phyloP scores from a whole-genome alignment of 345 rosid species.

The Eucalyptus urophylla region DNA sequence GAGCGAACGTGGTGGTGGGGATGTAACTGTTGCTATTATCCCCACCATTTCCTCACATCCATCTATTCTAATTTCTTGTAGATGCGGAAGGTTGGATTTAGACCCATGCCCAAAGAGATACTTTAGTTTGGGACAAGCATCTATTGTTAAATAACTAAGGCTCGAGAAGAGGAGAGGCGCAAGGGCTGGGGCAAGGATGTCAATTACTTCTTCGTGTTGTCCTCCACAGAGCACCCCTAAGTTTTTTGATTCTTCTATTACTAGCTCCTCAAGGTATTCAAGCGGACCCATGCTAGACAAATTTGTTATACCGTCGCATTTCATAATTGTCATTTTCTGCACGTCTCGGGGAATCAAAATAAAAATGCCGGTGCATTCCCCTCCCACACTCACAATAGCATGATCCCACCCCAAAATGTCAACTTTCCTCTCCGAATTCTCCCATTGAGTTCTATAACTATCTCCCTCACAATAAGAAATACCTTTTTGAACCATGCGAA shows the following conservation, averaged over 20 bases:
- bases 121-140: fast-evolving
- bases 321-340: fast-evolving
- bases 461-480: too few relatives aligned
- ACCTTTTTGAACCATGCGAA: fast-evolving
- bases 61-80: fast-evolving
- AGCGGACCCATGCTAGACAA: background rate
- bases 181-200: background rate
- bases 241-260: fast-evolving
- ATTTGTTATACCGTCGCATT: background rate
- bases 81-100: too few relatives aligned
- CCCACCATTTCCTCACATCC: too few relatives aligned
- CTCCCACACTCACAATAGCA: background rate
- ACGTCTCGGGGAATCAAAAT: background rate
- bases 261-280: background rate
- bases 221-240: background rate
- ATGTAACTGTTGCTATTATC: too few relatives aligned
- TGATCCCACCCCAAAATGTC: fast-evolving
- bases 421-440: background rate
- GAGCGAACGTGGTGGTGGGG: too few relatives aligned
- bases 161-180: background rate
- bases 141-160: background rate
- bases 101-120: background rate
- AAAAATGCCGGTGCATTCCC: background rate
- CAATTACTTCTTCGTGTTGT: background rate
- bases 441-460: too few relatives aligned